Base-by-base conservation (phyloP, 2,329 filamentous ascomycete species). In the Cladophialophora bantiana region DNA sequence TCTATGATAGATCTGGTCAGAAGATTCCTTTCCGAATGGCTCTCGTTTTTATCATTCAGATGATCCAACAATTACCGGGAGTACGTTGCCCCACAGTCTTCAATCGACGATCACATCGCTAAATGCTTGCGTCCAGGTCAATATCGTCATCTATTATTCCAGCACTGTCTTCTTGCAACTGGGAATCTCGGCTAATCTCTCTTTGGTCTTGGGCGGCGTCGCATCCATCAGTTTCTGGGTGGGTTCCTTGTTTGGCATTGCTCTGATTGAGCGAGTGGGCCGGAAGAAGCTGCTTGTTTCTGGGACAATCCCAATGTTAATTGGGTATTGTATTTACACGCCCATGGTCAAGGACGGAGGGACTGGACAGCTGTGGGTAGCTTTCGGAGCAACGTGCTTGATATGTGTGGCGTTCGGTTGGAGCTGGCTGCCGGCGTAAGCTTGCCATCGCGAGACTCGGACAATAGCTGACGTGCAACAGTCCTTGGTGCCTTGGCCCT, bases 181-280 rank as follows among this genome's bases (percentile, higher is more conserved):
- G n/a, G 66, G 66, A 15, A 65, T 68, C 15, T 58, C 62, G 35
- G 50, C 55, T 4, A 50, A 62, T 13, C 45, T 42, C 13, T 34
- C 57, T 9, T 32, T 65, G 35, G 32, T 62, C 10, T 58, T 62
- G 9, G 62, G 62, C 4, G 62, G 62, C 9, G 53, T 65, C 18
- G 53, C 57, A 9, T 65, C 66, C 9, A 42, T 68, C 13, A 52
- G 54, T 45, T 67, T 67, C 50, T 64, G 60, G 60, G 35, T 67
- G 20, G 65, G 65, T 3, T 67, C 65, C 5, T 13, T 67, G 12
- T 32, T 63, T 26, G 65, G 65, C 18, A 67, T 91, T 63, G 86
- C 84, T 73, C 82, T 92, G 54, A 88, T 92, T 68, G 90, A 92
- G 74, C 84, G 83, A 68, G 78, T 88, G 6, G 87, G 87, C 26